Base-by-base conservation (phyloP, 306 rosid genomes). In the Boehmeria nivea region DNA sequence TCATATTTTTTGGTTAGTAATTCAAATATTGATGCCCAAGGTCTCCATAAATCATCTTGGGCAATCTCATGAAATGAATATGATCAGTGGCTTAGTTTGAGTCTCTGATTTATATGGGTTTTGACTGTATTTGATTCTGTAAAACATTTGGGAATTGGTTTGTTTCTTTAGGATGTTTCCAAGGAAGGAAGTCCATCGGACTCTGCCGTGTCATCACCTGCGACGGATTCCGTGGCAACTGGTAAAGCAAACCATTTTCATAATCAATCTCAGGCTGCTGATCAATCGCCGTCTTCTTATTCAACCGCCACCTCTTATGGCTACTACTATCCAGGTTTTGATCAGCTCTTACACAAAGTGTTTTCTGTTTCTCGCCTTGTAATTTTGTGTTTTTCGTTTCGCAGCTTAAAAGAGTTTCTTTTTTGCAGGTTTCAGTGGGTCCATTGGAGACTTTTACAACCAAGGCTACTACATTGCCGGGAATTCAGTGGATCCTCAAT, bases 241-340 rank as follows among this genome's bases (percentile, higher is more conserved):
- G n/a, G n/a, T n/a, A n/a, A n/a, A 55, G 83, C 71, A 71, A 66
- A 70, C 10, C 76, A 76, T 47, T 69, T 63, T 47, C 86, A 83
- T 72, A 82, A 71, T 23, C 74, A 74, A 17, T 76, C 43, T 18
- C 44, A 14, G 48, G 46, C 48, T 39, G 23, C 12, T 21, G 54
- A 50, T 50, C 54, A n/a, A 13, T 70, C 47, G 34, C 65, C 34
- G 5, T 15, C 20, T 45, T 26, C 69, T 23, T 64, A 68, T 61
- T 22, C 79, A 51, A 62, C 72, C 42, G 60, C 78, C 21, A 70
- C 81, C 43, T 73, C 66, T 76, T 80, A 86, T 51, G 83, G 88
- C 24, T 87, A 81, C 74, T 76, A 73, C 44, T 80, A 76, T 78
- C 88, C 91, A 78, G 95, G 95, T 87, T 64, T 58, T 31, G 40